Conservation (phyloP, 148 eudicot species). For the Beta vulgaris region DNA sequence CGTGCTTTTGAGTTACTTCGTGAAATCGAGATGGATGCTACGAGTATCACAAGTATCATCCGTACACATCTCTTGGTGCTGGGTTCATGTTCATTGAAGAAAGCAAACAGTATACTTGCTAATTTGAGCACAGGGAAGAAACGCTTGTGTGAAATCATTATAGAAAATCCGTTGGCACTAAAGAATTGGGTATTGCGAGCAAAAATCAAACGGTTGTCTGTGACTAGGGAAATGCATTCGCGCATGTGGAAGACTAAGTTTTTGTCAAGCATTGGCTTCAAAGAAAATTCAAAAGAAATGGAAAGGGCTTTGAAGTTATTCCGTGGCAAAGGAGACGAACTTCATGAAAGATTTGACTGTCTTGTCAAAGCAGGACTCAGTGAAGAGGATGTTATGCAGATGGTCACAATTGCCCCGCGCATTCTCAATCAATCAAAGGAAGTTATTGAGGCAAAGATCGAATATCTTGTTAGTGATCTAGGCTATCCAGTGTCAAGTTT, state of each 20-base stretch:
- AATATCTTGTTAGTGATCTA: constrained; percentile 52
- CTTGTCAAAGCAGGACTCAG: constrained; percentile 59
- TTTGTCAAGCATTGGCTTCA: constrained; percentile 55
- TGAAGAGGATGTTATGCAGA: constrained; percentile 38
- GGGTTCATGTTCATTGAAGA: constrained; percentile 55
- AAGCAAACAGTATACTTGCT: constrained; percentile 36
- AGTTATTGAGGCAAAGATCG: constrained; percentile 48
- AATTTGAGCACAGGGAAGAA: constrained; percentile 44
- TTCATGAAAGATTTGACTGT: constrained; percentile 74
- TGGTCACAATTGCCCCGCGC: constrained; percentile 60
- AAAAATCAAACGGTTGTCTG: constrained; percentile 31
- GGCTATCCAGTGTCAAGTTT: constrained; percentile 59
- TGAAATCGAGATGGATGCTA: constrained; percentile 51
- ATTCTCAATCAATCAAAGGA: constrained; percentile 57
- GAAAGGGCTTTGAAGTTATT: constrained; percentile 49
- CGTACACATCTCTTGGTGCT: constrained; percentile 47
- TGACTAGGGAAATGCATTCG: constrained; percentile 19
- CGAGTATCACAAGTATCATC: constrained; percentile 44
- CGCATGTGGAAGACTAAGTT: constrained; percentile 43
- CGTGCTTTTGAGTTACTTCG: constrained; percentile 43
- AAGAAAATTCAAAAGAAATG: constrained; percentile 60
- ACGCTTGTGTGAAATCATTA: constrained; percentile 43
- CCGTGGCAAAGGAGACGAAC: constrained; percentile 62
- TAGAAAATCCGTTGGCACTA: constrained; percentile 51
- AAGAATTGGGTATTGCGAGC: constrained; percentile 54